Conservation (phyloP, 305 asterid species). For the Fraxinus latifolia region DNA sequence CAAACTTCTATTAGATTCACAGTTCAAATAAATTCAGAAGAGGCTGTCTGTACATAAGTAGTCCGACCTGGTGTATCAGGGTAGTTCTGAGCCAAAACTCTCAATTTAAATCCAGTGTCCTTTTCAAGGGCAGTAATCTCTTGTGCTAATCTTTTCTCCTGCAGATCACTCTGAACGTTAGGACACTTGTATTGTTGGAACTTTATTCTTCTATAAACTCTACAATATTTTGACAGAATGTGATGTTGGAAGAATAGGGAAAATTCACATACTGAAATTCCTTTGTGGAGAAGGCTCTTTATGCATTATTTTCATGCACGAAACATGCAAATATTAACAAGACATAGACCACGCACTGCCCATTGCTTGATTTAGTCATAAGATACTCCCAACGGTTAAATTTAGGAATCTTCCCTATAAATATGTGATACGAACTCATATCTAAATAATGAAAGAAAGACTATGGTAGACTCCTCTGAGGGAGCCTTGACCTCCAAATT, state of each 20-base stretch:
- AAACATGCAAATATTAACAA: background rate
- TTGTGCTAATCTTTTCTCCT: constrained; percentile 69
- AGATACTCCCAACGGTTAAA: background rate
- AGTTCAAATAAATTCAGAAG: background rate
- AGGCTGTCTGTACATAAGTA: too few relatives aligned
- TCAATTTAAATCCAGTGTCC: constrained; percentile 77
- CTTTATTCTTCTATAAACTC: background rate
- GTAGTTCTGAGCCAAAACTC: constrained; percentile 86
- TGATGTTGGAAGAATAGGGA: background rate
- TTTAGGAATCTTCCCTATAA: background rate
- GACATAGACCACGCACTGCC: background rate
- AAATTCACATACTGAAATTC: background rate
- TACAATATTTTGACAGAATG: background rate
- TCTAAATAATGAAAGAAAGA: too few relatives aligned
- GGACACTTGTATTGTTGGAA: background rate
- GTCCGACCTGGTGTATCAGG: constrained; percentile 82
- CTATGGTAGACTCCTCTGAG: too few relatives aligned
- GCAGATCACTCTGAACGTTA: constrained; percentile 25
- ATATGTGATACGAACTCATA: too few relatives aligned
- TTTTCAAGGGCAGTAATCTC: constrained; percentile 74
- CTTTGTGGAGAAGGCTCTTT: background rate
- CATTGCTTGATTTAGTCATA: background rate
- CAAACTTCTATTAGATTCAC: background rate
- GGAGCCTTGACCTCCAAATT: too few relatives aligned
- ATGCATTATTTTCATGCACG: background rate